These are phyloP conservation scores for Chlamydomonas sp. DNA, from an alignment of 139 green algal species.

Conservation along the genomic window DNA sequence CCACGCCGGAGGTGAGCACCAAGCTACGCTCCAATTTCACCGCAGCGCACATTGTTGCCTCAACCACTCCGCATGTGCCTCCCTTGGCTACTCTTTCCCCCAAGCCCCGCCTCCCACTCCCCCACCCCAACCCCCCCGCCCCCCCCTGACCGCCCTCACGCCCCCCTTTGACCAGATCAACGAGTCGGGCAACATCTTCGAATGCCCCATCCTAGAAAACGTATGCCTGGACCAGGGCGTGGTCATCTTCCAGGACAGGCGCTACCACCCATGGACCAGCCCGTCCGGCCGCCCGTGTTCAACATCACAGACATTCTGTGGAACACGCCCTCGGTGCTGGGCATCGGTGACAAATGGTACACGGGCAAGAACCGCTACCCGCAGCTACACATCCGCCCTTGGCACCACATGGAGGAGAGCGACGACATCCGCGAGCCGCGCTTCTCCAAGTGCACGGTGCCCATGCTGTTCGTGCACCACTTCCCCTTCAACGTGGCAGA, in stretches of 20 bases:
- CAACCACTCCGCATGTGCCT: no score
- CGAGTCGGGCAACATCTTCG: conserved; percentile 11
- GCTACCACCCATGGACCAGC: conserved; percentile 28
- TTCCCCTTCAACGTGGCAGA: conserved; percentile 38
- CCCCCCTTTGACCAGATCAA: not conserved
- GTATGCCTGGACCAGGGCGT: conserved; percentile 38
- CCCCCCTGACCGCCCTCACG: no score
- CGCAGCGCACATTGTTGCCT: no score
- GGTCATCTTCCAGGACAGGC: conserved; percentile 24
- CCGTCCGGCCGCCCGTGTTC: not conserved
- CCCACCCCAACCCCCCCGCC: no score
- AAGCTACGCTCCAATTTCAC: no score
- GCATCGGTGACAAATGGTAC: conserved; percentile 35
- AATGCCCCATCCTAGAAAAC: conserved; percentile 2
- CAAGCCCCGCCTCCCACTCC: no score
- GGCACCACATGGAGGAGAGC: conserved; percentile 33
- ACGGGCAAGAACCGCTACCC: conserved; percentile 20
- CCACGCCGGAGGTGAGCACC: no score
- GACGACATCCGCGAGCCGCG: conserved; percentile 3
- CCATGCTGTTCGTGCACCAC: conserved; percentile 25
- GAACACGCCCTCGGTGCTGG: conserved; percentile 26
- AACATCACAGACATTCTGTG: conserved; percentile 30
- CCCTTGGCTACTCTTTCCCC: no score
- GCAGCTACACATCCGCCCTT: not conserved
- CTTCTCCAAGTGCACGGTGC: conserved; percentile 28